Conservation (phyloP, 345 rosid species). For the Turritis glabra region DNA sequence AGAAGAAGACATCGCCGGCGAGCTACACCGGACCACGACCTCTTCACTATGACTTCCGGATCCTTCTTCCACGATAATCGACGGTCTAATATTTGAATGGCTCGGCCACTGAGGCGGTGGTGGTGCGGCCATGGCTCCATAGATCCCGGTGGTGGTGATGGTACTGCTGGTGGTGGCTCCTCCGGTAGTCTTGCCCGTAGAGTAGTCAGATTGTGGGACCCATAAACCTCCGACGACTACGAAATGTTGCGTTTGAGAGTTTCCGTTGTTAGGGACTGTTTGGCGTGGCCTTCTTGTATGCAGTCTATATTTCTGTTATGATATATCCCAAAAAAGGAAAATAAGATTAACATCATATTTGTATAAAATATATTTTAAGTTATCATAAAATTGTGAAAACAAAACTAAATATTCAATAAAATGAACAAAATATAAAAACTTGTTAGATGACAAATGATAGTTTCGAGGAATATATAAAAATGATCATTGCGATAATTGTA, state of each 20-base stretch:
- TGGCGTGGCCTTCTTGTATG: slow-evolving; percentile 79
- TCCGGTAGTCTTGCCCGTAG: slow-evolving; percentile 49
- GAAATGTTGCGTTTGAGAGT: slow-evolving; percentile 71
- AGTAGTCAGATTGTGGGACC: slow-evolving; percentile 76
- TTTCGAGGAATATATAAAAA: too few species aligned
- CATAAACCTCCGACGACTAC: slow-evolving; percentile 91
- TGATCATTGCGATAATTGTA: too few species aligned
- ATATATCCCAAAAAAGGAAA: background rate
- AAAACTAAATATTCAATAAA: background rate
- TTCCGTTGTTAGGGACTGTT: slow-evolving; percentile 43
- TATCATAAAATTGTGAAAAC: background rate
- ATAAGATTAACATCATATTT: background rate
- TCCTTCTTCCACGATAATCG: slow-evolving; percentile 29
- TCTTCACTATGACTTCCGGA: slow-evolving; percentile 30
- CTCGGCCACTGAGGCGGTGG: slow-evolving; percentile 41
- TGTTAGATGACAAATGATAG: background rate
- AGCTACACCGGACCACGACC: slow-evolving; percentile 29
- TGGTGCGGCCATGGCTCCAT: slow-evolving; percentile 40
- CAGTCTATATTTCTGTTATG: slow-evolving; percentile 76
- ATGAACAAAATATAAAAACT: background rate
- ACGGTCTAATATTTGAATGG: slow-evolving; percentile 32
- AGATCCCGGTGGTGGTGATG: slow-evolving; percentile 49
- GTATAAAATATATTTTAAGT: background rate
- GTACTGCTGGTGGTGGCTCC: slow-evolving; percentile 40
- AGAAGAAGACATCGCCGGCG: slow-evolving; percentile 44